Base-by-base conservation (phyloP, 2,329 filamentous ascomycete genomes). In the Penicillium sp. region DNA sequence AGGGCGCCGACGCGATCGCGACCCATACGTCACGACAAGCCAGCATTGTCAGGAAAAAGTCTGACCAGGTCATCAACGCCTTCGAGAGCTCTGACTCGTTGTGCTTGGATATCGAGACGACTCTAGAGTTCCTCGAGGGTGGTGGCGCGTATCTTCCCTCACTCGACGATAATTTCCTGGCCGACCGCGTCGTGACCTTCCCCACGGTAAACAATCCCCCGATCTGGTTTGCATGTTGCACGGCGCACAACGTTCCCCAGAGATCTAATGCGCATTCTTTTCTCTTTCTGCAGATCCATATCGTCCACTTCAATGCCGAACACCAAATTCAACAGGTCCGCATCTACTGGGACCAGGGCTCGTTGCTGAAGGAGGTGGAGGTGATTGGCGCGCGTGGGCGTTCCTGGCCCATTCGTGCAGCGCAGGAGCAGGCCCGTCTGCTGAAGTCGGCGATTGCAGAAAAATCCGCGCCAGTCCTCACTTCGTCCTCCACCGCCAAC, bases 321-420 rank as follows among this genome's bases (percentile, higher is more conserved):
- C 86, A 87, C 74, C 92, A 91, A 79, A 97, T 99, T 73, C 76
- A 84, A 60, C 91, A 95, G 75, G 90, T 98, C 65, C 90, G 94
- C 68, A 86, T 94, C 67, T 91, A 90, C 75, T 99, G 95, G 95
- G 95, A 99, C 75, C 95, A 99, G 77, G 93, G 88, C 62, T 90
- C 92, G 55, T 85, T 99, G 42, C 85, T 99, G 67, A 98, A 95
- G 80, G 90, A 96, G 76, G 85, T 97, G 64, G 93, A 97, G 63
- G 88, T 97, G 58, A 98, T 99, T 76, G 94, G 95, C 70, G 89
- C 88, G 73, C 89, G 90, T 55, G 91, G 91, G 58, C 90, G 90
- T 75, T 96, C 95, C 78, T 99, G 95, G 95, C 95, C 95, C 56
- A 96, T 99, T 73, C 87, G 88, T 67, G 92, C 96, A 73, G 90